Evolutionary conservation across 768 basidiomycete genomes (phyloP).

Genomic region (Phanerochaete carnosa): DNA sequence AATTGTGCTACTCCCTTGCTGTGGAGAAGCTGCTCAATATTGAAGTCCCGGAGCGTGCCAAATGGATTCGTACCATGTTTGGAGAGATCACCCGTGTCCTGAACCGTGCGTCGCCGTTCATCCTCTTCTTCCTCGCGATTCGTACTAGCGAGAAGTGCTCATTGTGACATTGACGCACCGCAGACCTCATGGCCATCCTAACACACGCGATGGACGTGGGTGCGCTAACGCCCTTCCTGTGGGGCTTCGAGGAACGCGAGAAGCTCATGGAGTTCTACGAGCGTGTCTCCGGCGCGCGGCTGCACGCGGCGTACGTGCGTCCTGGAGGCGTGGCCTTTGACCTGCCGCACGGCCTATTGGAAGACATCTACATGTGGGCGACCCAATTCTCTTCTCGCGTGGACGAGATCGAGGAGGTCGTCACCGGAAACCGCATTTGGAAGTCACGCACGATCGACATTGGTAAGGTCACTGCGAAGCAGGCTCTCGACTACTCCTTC

Average conservation of each 20-base stretch:
- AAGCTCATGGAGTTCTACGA: conserved; percentile 99
- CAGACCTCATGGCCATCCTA: conserved; percentile 94
- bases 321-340: conserved; percentile 98
- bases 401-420: conserved; percentile 97
- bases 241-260: conserved; percentile 99
- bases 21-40: conserved; percentile 98
- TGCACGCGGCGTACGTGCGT: conserved; percentile 97
- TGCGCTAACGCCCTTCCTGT: conserved; percentile 96
- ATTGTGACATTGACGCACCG: not conserved
- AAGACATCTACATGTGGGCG: conserved; percentile 98
- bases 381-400: conserved; percentile 89
- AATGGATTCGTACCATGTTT: conserved; percentile 97
- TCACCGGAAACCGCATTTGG: conserved; percentile 98
- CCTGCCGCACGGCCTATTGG: conserved; percentile 95
- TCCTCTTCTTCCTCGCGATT: conserved; percentile 2
- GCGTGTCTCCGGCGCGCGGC: conserved; percentile 94
- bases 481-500: conserved; percentile 91
- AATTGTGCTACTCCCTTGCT: conserved; percentile 93
- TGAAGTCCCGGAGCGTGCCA: conserved; percentile 92
- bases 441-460: conserved; percentile 90
- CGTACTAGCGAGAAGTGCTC: not conserved
- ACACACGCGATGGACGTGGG: conserved; percentile 98
- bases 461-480: conserved; percentile 85
- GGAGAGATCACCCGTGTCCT: conserved; percentile 95
- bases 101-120: conserved; percentile 61